Evolutionary conservation across 2,329 filamentous ascomycete genomes (phyloP), one percentile per base, ranked within the genome.

Genomic region (Ambrosiella cleistominuta): DNA sequence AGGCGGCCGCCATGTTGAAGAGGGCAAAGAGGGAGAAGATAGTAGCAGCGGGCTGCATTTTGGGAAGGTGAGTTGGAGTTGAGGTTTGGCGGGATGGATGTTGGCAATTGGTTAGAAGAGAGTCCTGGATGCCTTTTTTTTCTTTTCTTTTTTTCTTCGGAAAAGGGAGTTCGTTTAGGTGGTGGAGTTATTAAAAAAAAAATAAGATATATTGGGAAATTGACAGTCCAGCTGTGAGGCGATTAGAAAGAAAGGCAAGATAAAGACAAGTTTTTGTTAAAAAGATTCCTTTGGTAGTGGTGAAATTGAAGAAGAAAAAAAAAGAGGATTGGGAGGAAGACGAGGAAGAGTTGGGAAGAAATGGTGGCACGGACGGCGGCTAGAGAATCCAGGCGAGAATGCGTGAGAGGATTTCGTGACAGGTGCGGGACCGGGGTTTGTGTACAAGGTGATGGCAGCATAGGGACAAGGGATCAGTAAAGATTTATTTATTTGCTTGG

Each of bases 1-100:
- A 77, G 36, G 78, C 78, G 62, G 68, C 73, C 64, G 66, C 75
- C 54, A 77, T 64, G 2, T 75, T 73, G 64, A 70, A 70, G 36
- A 72, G 67, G 57, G 73, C 72, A 51, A 76, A 61, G 59, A 75
- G 60, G 15, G 72, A 65, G 15, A 70, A 59, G 56, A 69, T 61
- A 56, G 64, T 63, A 61, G 66, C 60, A 63, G 68, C 27, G 38
- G 39, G 63, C 70, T 72, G 73, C 74, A 75, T 76, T 53, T 66
- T 71, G 55, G 19, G 9, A 35, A 11, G 2, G 17, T n/a, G 17
- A 9, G 15, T 49, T 49, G 12, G 45, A 42, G 39, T 42, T 42
- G 39, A 42, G 39, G 6, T 11, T 12, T 11, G n/a, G 39, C 11
- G 39, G n/a, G 11, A 42, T 12, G n/a, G 27, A 27, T 27, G 27